Evolutionary conservation across 2,329 filamentous ascomycete species (phyloP).

Genomic region (Pseudogymnoascus sp.): DNA sequence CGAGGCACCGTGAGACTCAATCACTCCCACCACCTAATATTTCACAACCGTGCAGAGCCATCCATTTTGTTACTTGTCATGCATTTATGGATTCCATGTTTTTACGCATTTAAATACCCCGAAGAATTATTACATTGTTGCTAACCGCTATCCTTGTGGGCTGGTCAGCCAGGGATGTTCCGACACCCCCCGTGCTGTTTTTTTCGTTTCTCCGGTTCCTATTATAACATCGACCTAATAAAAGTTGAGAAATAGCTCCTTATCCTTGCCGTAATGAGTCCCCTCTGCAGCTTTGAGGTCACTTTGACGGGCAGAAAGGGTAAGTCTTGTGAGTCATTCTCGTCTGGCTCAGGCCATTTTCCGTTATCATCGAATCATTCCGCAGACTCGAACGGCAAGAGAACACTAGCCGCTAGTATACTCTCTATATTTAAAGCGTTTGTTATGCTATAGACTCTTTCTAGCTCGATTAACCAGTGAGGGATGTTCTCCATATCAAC

Average conservation of each 20-base stretch:
- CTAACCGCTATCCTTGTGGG: constrained; percentile 11
- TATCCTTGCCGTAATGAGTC: constrained; percentile 14
- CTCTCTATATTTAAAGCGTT: too few relatives aligned
- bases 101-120: not conserved
- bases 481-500: too few relatives aligned
- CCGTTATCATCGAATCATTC: constrained; percentile 15
- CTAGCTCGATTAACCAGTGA: too few relatives aligned
- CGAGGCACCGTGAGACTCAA: not conserved
- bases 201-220: constrained; percentile 17
- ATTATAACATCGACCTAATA: constrained; percentile 16
- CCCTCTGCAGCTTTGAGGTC: constrained; percentile 14
- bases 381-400: constrained; percentile 10
- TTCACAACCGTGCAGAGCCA: not conserved
- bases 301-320: constrained; percentile 14
- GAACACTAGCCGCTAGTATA: too few relatives aligned
- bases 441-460: too few relatives aligned
- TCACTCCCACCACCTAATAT: not conserved
- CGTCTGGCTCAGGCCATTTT: constrained; percentile 15
- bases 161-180: constrained; percentile 15
- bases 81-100: not conserved
- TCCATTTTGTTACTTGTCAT: too few relatives aligned
- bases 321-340: constrained; percentile 14
- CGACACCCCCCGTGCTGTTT: constrained; percentile 15
- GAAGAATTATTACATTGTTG: not conserved
- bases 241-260: constrained; percentile 17